Conservation (phyloP, 2,329 filamentous ascomycete genomes). For the Claviceps lovelessii region DNA sequence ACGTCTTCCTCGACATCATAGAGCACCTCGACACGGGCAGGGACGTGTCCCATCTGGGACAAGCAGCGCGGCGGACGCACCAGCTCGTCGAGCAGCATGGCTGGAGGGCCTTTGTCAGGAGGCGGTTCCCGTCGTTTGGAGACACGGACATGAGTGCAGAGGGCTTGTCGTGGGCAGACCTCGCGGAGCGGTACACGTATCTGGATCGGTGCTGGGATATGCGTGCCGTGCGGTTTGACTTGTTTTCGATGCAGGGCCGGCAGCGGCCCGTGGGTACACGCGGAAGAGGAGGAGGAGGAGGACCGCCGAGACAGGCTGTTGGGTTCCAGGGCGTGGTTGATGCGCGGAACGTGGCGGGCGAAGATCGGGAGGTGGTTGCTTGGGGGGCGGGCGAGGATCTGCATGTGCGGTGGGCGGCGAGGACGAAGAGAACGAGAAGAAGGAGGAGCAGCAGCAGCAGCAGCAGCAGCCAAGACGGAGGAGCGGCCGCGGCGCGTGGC, state of each 20-base stretch:
- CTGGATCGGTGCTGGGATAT: constrained; percentile 40
- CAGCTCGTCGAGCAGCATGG: constrained; percentile 26
- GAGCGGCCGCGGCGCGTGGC: not conserved
- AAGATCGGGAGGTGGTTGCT: constrained; percentile 31
- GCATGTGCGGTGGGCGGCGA: constrained; percentile 25
- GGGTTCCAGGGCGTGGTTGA: constrained; percentile 34
- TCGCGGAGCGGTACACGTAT: constrained; percentile 33
- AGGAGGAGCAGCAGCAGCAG: constrained; percentile 7
- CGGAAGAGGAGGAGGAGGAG: constrained; percentile 1
- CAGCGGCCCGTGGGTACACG: too few species aligned
- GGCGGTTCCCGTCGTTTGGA: constrained; percentile 27
- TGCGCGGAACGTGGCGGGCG: constrained; percentile 22
- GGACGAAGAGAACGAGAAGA: constrained; percentile 4
- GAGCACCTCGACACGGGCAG: constrained; percentile 32
- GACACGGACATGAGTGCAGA: constrained; percentile 13
- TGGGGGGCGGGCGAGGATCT: constrained; percentile 40
- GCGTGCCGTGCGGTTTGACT: constrained; percentile 25
- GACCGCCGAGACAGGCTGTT: constrained; percentile 21
- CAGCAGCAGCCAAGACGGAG: not conserved
- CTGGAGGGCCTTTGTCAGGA: constrained; percentile 36
- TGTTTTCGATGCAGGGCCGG: constrained; percentile 7
- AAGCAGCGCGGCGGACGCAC: constrained; percentile 25
- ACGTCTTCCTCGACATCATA: constrained; percentile 35
- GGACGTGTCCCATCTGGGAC: constrained; percentile 29
- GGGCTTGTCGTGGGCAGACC: constrained; percentile 18